Conservation (phyloP, 2,329 filamentous ascomycete genomes). For the Fusarium fracticaudum region DNA sequence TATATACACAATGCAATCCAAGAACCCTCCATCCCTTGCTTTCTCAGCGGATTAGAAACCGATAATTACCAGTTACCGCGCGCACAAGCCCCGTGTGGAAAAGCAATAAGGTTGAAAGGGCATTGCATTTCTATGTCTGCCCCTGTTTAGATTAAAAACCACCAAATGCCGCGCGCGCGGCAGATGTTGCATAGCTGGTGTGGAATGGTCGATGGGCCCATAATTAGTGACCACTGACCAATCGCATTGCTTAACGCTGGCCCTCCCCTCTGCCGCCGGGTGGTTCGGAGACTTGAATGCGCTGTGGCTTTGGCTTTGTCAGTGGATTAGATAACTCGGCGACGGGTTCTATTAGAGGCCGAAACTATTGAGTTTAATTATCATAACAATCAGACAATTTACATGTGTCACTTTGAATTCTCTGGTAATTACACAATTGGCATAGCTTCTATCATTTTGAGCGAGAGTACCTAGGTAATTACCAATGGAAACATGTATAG, state of each 20-base stretch:
- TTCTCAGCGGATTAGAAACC: constrained; percentile 12
- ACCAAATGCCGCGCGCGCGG: constrained; percentile 6
- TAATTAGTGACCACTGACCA: not conserved
- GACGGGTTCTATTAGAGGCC: not conserved
- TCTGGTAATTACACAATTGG: not conserved
- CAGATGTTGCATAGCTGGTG: not conserved
- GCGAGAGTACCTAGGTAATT: not conserved
- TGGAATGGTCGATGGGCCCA: not conserved
- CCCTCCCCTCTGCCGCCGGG: not conserved
- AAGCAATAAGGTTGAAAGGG: not conserved
- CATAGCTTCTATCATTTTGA: not conserved
- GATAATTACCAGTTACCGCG: not conserved
- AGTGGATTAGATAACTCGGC: not conserved
- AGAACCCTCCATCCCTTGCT: not conserved
- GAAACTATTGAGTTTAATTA: not conserved
- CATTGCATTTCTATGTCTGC: not conserved
- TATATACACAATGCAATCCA: constrained; percentile 9
- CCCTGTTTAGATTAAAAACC: not conserved
- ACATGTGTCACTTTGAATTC: not conserved
- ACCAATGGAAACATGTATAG: too few relatives aligned
- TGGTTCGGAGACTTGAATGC: not conserved
- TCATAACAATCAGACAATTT: not conserved
- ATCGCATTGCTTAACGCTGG: not conserved
- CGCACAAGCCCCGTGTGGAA: not conserved
- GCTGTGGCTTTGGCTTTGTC: not conserved